Evolutionary conservation across 306 rosid species (phyloP).

Genomic region (Prunus davidiana): DNA sequence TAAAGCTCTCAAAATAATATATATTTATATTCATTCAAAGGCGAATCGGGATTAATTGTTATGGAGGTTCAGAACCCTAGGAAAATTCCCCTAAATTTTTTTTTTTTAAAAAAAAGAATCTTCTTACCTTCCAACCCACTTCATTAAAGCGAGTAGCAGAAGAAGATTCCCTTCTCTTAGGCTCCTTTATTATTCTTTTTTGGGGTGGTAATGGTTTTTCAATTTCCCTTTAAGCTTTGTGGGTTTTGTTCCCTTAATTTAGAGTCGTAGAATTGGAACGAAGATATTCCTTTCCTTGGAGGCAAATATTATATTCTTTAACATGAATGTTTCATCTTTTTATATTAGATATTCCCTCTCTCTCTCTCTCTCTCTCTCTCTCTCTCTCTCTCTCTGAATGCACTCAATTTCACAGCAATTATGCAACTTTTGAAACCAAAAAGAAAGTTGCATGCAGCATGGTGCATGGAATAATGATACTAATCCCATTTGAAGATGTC

Average conservation of each 20-base stretch:
- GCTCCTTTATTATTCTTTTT: constrained; percentile 68
- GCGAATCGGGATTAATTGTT: constrained; percentile 25
- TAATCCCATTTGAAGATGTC: constrained; percentile 87
- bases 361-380: constrained; percentile 22
- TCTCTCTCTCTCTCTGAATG: constrained; percentile 37
- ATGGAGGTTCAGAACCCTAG: constrained; percentile 31
- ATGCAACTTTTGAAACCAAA: constrained; percentile 69
- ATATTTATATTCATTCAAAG: not conserved
- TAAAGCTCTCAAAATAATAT: not conserved
- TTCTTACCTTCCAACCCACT: constrained; percentile 98
- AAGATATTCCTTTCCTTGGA: constrained; percentile 86
- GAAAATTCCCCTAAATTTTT: constrained; percentile 36
- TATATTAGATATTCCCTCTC: constrained; percentile 63
- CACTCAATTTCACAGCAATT: constrained; percentile 74
- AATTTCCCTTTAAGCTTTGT: constrained; percentile 54
- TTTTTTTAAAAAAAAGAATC: constrained; percentile 44
- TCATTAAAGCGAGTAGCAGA: constrained; percentile 81
- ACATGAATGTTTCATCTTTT: constrained; percentile 59
- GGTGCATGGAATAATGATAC: constrained; percentile 40
- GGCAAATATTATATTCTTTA: constrained; percentile 59
- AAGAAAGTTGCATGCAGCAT: constrained; percentile 66
- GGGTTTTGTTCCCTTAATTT: constrained; percentile 75
- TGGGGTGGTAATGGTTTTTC: constrained; percentile 14
- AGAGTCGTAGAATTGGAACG: constrained; percentile 90
- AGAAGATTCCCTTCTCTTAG: constrained; percentile 62